Conservation (phyloP, 2,329 filamentous ascomycete genomes). For the Pseudocercospora musae region DNA sequence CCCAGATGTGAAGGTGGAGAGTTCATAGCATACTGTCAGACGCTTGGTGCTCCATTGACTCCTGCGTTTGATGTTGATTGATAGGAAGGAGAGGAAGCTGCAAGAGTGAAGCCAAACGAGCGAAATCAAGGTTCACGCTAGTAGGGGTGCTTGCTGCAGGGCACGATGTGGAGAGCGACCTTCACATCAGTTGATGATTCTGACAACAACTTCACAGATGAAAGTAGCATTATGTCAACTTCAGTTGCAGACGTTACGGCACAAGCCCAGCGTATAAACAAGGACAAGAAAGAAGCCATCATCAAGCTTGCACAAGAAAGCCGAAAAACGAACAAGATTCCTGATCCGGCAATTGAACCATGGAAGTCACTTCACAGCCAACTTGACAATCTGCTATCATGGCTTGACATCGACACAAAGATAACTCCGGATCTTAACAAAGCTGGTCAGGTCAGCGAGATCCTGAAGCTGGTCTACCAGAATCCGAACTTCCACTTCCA, state of each 20-base stretch:
- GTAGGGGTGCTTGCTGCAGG: background rate
- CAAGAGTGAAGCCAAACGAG: background rate
- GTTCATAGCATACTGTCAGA: background rate
- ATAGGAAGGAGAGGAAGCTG: background rate
- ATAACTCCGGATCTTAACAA: conserved; percentile 22
- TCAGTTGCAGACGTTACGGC: background rate
- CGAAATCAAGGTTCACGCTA: background rate
- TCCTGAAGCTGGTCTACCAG: conserved; percentile 15
- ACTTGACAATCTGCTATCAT: conserved; percentile 19
- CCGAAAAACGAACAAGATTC: background rate
- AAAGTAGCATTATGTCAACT: background rate
- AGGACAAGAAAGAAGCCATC: conserved; percentile 2
- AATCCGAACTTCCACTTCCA: conserved; percentile 19
- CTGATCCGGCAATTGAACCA: background rate
- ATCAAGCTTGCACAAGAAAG: conserved; percentile 9
- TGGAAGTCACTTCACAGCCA: conserved; percentile 10
- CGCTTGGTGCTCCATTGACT: background rate
- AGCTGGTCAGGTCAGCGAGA: conserved; percentile 13
- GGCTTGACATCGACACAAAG: conserved; percentile 17
- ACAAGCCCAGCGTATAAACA: background rate
- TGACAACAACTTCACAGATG: background rate
- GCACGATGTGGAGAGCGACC: background rate
- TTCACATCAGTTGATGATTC: background rate
- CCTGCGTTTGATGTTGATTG: background rate
- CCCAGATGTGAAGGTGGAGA: background rate